Evolutionary conservation across 2,329 filamentous ascomycete species (phyloP).

Genomic region (Zymoseptoria brevis): DNA sequence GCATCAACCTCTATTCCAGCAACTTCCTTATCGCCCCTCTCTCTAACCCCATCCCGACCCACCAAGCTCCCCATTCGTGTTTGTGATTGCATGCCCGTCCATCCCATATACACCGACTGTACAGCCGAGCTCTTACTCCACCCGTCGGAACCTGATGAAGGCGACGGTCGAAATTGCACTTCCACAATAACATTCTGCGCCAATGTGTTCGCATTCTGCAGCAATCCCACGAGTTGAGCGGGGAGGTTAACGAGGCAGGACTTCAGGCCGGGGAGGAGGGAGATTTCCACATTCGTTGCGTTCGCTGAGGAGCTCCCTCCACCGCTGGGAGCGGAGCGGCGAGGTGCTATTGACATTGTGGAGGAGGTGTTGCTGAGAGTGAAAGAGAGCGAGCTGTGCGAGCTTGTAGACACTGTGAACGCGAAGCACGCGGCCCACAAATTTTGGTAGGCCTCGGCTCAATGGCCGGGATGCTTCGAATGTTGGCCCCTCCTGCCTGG

Average conservation of each 20-base stretch:
- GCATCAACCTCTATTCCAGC: slow-evolving; percentile 79
- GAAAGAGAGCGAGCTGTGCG: not conserved
- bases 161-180: slow-evolving; percentile 62
- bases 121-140: slow-evolving; percentile 36
- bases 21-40: slow-evolving; percentile 65
- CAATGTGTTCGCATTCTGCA: slow-evolving; percentile 84
- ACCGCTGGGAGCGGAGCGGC: not conserved
- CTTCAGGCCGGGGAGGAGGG: slow-evolving; percentile 71
- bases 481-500: not conserved
- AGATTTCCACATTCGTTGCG: slow-evolving; percentile 52
- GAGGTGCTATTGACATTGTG: slow-evolving; percentile 7
- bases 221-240: slow-evolving; percentile 68
- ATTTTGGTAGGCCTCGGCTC: not conserved
- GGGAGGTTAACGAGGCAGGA: slow-evolving; percentile 94
- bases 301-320: not conserved
- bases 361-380: not conserved
- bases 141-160: slow-evolving; percentile 36
- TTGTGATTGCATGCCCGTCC: slow-evolving; percentile 97
- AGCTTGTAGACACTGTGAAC: not conserved
- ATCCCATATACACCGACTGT: slow-evolving; percentile 78
- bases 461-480: not conserved
- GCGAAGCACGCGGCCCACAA: not conserved
- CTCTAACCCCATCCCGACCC: slow-evolving; percentile 59
- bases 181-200: slow-evolving; percentile 96
- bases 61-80: slow-evolving; percentile 67